Evolutionary conservation across 2,329 filamentous ascomycete genomes (phyloP).

Genomic region (Colletotrichum zoysiae): DNA sequence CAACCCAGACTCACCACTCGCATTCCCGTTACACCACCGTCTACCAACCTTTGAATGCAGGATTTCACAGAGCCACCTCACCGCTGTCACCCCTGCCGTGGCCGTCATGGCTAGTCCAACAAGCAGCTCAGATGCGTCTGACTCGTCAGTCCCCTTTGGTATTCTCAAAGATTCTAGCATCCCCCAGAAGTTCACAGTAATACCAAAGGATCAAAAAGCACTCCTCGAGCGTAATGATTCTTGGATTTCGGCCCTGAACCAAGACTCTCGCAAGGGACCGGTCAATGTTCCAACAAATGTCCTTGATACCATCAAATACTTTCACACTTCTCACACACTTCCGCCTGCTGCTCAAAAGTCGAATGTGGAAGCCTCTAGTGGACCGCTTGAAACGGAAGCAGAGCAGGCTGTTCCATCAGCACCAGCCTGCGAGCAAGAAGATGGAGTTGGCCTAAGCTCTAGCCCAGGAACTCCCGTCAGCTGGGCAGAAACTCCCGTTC

Average conservation of each 20-base stretch:
- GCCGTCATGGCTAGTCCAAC: slow-evolving; percentile 22
- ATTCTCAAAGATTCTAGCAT: slow-evolving; percentile 31
- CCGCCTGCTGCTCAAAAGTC: slow-evolving; percentile 39
- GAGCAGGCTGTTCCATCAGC: background rate
- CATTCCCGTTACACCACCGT: slow-evolving; percentile 1
- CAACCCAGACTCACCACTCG: background rate
- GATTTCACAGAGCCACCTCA: background rate
- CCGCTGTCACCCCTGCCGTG: background rate
- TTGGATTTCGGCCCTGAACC: slow-evolving; percentile 51
- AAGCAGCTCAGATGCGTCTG: slow-evolving; percentile 33
- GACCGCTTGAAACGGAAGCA: background rate
- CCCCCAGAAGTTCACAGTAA: slow-evolving; percentile 47
- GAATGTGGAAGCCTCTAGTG: slow-evolving; percentile 3
- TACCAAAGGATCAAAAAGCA: slow-evolving; percentile 55
- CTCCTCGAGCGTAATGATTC: slow-evolving; percentile 53
- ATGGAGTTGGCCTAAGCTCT: background rate
- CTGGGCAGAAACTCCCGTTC: slow-evolving; percentile 46
- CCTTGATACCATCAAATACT: slow-evolving; percentile 49
- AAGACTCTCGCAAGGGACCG: slow-evolving; percentile 43
- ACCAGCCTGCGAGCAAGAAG: background rate
- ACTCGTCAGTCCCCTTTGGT: background rate
- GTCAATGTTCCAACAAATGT: slow-evolving; percentile 54
- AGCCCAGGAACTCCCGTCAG: slow-evolving; percentile 3
- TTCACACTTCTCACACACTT: slow-evolving; percentile 34
- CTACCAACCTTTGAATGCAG: slow-evolving; percentile 16